phyloP scores from a whole-genome alignment of 805 yeast genomes.

The Lipomyces mesembrius region DNA sequence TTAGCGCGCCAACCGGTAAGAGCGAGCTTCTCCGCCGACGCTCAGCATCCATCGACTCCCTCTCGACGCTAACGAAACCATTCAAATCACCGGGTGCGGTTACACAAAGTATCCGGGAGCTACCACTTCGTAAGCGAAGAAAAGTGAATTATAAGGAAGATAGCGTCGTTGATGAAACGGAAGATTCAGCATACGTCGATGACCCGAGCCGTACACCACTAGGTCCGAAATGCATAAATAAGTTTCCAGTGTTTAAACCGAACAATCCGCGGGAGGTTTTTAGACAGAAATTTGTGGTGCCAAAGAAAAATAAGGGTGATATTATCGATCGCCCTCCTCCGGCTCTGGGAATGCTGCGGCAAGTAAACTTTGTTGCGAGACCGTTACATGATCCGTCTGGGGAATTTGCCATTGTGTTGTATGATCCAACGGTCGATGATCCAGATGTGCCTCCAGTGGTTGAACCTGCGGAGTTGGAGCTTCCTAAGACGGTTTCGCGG shows the following conservation, averaged over 20 bases:
- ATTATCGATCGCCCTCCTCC: slow-evolving; percentile 58
- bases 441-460: slow-evolving; percentile 30
- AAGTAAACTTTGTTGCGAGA: slow-evolving; percentile 70
- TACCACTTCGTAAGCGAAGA: slow-evolving; percentile 37
- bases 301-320: slow-evolving; percentile 27
- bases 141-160: slow-evolving; percentile 35
- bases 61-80: slow-evolving; percentile 28
- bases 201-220: slow-evolving; percentile 19
- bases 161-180: slow-evolving; percentile 7
- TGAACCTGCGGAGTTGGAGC: slow-evolving; percentile 16
- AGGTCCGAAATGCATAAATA: slow-evolving; percentile 13
- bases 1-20: neutral
- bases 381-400: slow-evolving; percentile 95
- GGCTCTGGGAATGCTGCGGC: slow-evolving; percentile 79
- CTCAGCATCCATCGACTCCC: slow-evolving; percentile 26
- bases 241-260: slow-evolving; percentile 29
- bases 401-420: slow-evolving; percentile 90
- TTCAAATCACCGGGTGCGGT: slow-evolving; percentile 30
- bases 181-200: slow-evolving; percentile 24
- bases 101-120: slow-evolving; percentile 1
- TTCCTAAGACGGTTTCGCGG: slow-evolving; percentile 10
- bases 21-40: slow-evolving; percentile 21
- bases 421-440: slow-evolving; percentile 90
- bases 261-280: slow-evolving; percentile 29
- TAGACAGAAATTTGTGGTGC: slow-evolving; percentile 33